Evolutionary conservation across 1,284 basidiomycete species (phyloP), one percentile per base, ranked within the genome.

Genomic region (Cerioporus squamosus): DNA sequence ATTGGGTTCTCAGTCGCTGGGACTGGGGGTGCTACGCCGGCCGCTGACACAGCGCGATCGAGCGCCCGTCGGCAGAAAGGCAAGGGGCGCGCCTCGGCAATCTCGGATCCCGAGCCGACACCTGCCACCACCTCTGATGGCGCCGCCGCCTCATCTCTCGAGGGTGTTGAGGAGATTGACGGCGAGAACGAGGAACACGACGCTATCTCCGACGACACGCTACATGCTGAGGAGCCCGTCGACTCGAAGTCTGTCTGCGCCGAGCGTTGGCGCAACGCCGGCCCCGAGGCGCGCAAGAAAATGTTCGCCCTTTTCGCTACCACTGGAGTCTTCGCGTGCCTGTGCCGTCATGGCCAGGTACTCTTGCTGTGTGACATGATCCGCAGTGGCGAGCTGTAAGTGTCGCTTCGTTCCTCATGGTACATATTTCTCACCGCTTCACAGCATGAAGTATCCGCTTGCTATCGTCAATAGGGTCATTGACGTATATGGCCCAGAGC

Each of bases 381-480:
- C 9, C 53, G 53, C 10, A 74, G 70, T 53, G 73, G 77, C 1
- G 75, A 79, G 55, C 65, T 75, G 74, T 76, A 57, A 54, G 72
- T 65, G n/a, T n/a, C n/a, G n/a, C n/a, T n/a, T n/a, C n/a, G n/a
- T n/a, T n/a, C n/a, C n/a, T n/a, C n/a, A n/a, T n/a, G n/a, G n/a
- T n/a, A n/a, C n/a, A n/a, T 31, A 5, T 22, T 60, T 6, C 29
- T 43, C 14, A 43, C 26, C 3, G 26, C 12, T 50, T 17, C 59
- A n/a, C 55, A 75, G 75, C 2, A 67, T 72, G 26, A 77, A 77
- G 51, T 76, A 75, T 60, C 71, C 72, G 0, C 60, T 77, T 4
- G 74, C 74, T 1, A 59, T 70, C 5, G 48, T 73, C 36, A 60
- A 64, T 14, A 61, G 66, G 53, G 55, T 66, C 1, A 52, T 74